Evolutionary conservation across 129 eudicot genomes (phyloP).

Genomic region (Cynara cardunculus): DNA sequence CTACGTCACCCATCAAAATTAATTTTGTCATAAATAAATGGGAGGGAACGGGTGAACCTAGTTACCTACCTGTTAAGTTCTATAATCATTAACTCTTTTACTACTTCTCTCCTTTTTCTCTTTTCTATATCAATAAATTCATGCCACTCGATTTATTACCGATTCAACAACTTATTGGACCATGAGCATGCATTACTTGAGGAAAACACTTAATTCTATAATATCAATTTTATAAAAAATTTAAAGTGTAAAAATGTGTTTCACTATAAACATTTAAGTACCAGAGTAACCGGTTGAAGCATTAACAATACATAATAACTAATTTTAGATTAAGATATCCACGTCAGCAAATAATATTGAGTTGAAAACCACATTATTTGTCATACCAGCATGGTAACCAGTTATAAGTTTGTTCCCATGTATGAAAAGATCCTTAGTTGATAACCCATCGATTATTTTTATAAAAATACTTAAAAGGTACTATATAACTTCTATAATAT

Average conservation of each 20-base stretch:
- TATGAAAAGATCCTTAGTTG: neutral
- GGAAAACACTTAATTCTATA: neutral
- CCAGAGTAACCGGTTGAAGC: no score
- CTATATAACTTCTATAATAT: neutral
- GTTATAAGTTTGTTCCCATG: no score
- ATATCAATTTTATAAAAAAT: neutral
- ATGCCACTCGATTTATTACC: neutral
- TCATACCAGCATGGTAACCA: no score
- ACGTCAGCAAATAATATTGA: no score
- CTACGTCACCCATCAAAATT: neutral
- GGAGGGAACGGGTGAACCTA: neutral
- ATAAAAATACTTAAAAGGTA: neutral
- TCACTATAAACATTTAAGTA: no score
- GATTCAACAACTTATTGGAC: neutral
- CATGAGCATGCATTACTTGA: neutral
- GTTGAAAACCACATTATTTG: no score
- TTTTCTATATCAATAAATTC: neutral
- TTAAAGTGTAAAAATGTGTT: neutral
- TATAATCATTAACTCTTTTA: neutral
- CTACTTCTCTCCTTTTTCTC: neutral
- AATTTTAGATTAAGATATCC: no score
- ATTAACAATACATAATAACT: no score
- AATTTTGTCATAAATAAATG: conserved; percentile 1
- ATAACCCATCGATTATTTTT: no score
- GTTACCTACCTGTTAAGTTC: neutral